Evolutionary conservation across 345 rosid species (phyloP), one percentile per base, ranked within the genome.

Genomic region (Corymbia maculata): DNA sequence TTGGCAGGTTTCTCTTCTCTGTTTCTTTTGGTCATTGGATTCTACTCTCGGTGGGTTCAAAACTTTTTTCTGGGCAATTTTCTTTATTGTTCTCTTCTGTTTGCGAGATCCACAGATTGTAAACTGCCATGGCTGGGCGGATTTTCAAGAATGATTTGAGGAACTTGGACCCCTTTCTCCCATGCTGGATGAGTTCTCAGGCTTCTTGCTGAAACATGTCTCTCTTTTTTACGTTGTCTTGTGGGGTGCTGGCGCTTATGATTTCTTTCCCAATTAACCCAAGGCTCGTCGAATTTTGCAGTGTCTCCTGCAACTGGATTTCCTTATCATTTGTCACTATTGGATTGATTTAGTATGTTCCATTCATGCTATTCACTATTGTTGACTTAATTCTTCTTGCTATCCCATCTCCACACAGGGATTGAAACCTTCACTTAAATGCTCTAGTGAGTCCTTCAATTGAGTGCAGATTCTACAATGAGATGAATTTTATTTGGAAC

Each of bases 341-440:
- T 3, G 47, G 8, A 50, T 51, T 30, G 50, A 32, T 9, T 52
- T 24, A 28, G 47, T 5, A 26, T 50, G 13, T 24, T 64, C 52
- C 52, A 51, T 51, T 51, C 52, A 11, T 51, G 52, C 52, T 51
- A 51, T 51, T 51, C 49, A 24, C n/a, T 66, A 12, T 66, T 16
- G 4, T 70, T 32, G 47, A 32, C 50, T 70, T 16, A 26, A 50
- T 88, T 22, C 59, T 30, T 85, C 9, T 17, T 32, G 28, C 13
- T 47, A n/a, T 84, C n/a, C 42, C 26, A 51, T 42, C 61, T 47
- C 28, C 88, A 22, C 96, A 6, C 51, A 95, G 99, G 98, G 57
- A 96, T 97, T 91, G 98, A 97, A 92, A 97, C n/a, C 99, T 51
- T 96, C 85, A 95, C 98, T 32, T 97, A 96, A 93, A 95, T 97